phyloP scores from a whole-genome alignment of 2,329 filamentous ascomycete genomes.

The Phialemoniopsis sp. region DNA sequence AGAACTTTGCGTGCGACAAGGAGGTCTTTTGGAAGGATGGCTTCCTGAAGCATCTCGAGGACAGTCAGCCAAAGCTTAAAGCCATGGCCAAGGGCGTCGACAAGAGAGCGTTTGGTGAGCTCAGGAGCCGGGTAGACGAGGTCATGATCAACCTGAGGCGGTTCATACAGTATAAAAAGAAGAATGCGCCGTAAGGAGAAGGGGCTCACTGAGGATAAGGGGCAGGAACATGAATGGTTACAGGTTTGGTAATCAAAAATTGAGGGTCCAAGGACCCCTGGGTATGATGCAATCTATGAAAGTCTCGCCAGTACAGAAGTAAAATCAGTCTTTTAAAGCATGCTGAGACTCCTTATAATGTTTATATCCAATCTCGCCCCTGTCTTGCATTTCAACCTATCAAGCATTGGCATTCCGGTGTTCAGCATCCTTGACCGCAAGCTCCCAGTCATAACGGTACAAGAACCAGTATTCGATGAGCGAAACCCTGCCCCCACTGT shows the following conservation, averaged over 20 bases:
- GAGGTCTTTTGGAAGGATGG: slow-evolving; percentile 61
- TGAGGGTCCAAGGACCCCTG: too few relatives aligned
- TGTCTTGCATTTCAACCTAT: too few relatives aligned
- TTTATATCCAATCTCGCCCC: too few relatives aligned
- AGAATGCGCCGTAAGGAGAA: slow-evolving; percentile 35
- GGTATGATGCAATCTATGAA: too few relatives aligned
- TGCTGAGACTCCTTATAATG: too few relatives aligned
- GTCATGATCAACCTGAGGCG: slow-evolving; percentile 54
- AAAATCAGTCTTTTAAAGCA: too few relatives aligned
- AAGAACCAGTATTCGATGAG: slow-evolving; percentile 51
- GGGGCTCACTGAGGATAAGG: background rate
- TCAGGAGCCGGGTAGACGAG: slow-evolving; percentile 58
- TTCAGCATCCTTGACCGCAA: slow-evolving; percentile 48
- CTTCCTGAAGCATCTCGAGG: slow-evolving; percentile 56
- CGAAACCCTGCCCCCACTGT: slow-evolving; percentile 34
- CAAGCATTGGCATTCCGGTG: slow-evolving; percentile 31
- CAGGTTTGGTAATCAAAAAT: too few relatives aligned
- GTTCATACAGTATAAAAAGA: slow-evolving; percentile 63
- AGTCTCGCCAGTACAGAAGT: too few relatives aligned
- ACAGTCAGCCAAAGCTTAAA: slow-evolving; percentile 46
- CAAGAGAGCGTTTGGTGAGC: slow-evolving; percentile 51
- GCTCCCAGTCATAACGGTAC: slow-evolving; percentile 47
- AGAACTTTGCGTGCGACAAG: slow-evolving; percentile 51
- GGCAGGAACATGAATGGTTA: background rate
- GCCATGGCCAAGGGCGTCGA: slow-evolving; percentile 57